These are phyloP conservation scores for Phytophthora melonis DNA, from an alignment of 352 stramenopile species.

Conservation along the genomic window DNA sequence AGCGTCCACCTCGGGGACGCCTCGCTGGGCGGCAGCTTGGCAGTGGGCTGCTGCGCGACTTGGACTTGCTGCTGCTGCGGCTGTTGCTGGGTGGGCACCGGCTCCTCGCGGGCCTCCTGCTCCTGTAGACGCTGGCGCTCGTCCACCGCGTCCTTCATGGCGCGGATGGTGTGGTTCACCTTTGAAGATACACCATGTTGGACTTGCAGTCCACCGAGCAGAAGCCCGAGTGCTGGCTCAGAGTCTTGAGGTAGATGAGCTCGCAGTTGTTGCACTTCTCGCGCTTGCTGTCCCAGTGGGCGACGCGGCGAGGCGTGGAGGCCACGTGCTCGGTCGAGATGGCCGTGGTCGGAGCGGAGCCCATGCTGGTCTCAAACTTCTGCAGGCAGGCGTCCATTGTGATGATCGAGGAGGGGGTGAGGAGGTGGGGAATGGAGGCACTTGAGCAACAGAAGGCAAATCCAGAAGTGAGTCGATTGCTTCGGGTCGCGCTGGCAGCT, in stretches of 20 bases:
- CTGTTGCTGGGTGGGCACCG: constrained; percentile 30
- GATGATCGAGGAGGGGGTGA: constrained; percentile 21
- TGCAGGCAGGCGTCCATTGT: constrained; percentile 61
- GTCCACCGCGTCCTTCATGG: constrained; percentile 74
- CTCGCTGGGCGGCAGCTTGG: constrained; percentile 25
- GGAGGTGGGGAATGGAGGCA: constrained; percentile 7
- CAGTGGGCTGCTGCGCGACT: constrained; percentile 19
- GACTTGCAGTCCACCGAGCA: constrained; percentile 92
- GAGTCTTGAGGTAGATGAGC: constrained; percentile 87
- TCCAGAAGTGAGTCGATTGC: constrained; percentile 37
- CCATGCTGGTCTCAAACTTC: constrained; percentile 43
- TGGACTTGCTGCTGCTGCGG: constrained; percentile 21
- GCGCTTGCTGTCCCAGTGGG: constrained; percentile 88
- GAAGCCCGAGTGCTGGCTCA: constrained; percentile 74
- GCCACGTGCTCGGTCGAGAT: constrained; percentile 13
- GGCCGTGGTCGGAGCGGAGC: constrained; percentile 15
- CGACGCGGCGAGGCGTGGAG: constrained; percentile 47
- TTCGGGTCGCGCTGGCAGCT: constrained; percentile 6
- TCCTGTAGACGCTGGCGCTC: constrained; percentile 52
- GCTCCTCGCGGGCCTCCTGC: constrained; percentile 26
- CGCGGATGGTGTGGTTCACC: constrained; percentile 81
- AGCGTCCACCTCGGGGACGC: constrained; percentile 13
- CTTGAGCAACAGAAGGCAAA: constrained; percentile 41
- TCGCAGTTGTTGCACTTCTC: constrained; percentile 87
- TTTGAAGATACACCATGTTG: constrained; percentile 85